phyloP scores from a whole-genome alignment of 1,284 basidiomycete species.

The Pseudozyma pruni region DNA sequence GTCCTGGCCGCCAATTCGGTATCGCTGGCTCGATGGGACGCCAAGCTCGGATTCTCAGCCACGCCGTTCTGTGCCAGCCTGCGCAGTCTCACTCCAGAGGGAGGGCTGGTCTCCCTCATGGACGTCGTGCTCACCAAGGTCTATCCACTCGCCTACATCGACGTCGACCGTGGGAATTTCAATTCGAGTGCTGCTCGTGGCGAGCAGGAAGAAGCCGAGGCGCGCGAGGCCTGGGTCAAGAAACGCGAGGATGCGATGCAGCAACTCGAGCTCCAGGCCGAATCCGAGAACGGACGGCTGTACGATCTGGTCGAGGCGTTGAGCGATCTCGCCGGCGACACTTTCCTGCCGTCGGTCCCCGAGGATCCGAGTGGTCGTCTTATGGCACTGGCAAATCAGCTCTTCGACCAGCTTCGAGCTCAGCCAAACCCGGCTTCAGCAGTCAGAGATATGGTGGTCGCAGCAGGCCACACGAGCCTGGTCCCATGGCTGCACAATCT shows the following conservation, averaged over 20 bases:
- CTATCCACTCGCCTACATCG: conserved; percentile 68
- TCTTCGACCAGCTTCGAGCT: conserved; percentile 21
- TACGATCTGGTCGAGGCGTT: conserved; percentile 41
- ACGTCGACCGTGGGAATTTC: conserved; percentile 46
- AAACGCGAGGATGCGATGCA: conserved; percentile 61
- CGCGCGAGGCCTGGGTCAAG: conserved; percentile 75
- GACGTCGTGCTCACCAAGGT: conserved; percentile 80
- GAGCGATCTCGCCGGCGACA: conserved; percentile 18
- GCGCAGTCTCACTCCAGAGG: conserved; percentile 81
- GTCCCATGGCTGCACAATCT: conserved; percentile 28
- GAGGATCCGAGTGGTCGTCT: conserved; percentile 23
- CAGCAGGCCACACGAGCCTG: conserved; percentile 5
- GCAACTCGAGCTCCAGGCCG: conserved; percentile 23
- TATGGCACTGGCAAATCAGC: conserved; percentile 13
- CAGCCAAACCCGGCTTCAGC: conserved; percentile 21
- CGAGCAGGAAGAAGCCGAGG: conserved; percentile 72
- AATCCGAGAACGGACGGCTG: conserved; percentile 23
- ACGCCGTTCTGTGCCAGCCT: conserved; percentile 79
- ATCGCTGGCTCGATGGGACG: conserved; percentile 85
- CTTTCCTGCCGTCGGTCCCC: conserved; percentile 25
- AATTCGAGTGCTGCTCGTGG: conserved; percentile 69
- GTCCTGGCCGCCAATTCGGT: conserved; percentile 84
- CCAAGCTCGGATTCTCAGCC: conserved; percentile 80
- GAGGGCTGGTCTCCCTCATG: conserved; percentile 80
- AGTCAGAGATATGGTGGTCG: conserved; percentile 23